Base-by-base conservation (phyloP, 1,139 yeast genomes). In the Geotrichum klebahnii region DNA sequence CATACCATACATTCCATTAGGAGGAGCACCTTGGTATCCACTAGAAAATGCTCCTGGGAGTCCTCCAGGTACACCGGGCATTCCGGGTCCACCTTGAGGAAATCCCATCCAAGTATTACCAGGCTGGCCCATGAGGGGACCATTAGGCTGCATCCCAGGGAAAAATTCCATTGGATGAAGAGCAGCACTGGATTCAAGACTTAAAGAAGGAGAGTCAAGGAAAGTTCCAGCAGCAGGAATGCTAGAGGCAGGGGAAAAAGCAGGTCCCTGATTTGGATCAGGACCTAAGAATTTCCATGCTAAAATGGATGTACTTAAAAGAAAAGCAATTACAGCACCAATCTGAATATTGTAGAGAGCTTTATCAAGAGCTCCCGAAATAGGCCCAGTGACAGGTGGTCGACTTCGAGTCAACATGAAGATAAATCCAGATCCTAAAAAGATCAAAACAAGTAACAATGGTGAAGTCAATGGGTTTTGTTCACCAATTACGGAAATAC, bases 381-480 rank as follows among this genome's bases (percentile, higher is more conserved):
- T 44, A 12, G 52, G 52, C 4, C 52, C 52, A 8, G 39, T 44
- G 9, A 39, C 44, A 22, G n/a, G 33, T 4, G 48, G 52, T 16
- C 52, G 31, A 24, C 16, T 38, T 23, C 42, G 20, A 28, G 48
- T 20, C 5, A 44, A 9, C 44, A 48, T 34, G 32, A 16, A 37
- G 10, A 37, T 36, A 12, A 44, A 14, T 3, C 46, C 34, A 19
- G 37, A 33, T 10, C 33, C 42, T 12, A 48, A 26, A 34, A 48
- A 28, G n/a, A 44, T 34, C 31, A 48, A 16, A 12, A 42, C 24
- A 16, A 19, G 29, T 2, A 43, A 17, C 31, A 36, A 16, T 5
- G 23, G 19, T 9, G 52, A 48, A 14, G 17, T 37, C 26, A 33
- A 4, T 3, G 40, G 28, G 8, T 5, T 19, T 9, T 3, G 12